A percentile compares a stretch with the other conserved stretches of the same genome.
Evolutionary conservation across 2,329 filamentous ascomycete genomes (phyloP).

Genomic region (Chaetothyriales sp.): DNA sequence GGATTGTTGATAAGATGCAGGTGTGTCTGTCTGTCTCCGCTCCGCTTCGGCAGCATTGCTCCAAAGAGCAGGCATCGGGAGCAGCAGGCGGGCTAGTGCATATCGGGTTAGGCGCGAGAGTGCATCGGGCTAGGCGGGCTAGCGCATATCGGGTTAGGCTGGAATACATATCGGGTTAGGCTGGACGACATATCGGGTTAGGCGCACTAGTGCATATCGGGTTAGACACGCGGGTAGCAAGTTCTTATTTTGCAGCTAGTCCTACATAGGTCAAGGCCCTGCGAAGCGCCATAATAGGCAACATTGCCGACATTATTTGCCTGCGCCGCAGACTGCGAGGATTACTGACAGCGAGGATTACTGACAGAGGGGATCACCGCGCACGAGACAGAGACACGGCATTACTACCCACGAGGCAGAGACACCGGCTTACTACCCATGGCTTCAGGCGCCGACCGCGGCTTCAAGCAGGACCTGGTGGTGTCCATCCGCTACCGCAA

Average conservation of each 20-base stretch:
- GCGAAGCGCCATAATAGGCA: not conserved
- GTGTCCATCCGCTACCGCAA: slow-evolving; percentile 92
- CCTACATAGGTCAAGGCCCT: not conserved
- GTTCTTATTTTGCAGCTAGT: not conserved
- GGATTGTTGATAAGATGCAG: not conserved
- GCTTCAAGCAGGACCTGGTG: slow-evolving; percentile 87
- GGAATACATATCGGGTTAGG: no score
- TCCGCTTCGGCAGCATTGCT: not conserved
- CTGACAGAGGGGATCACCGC: no score
- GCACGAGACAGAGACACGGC: no score
- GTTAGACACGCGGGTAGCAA: not conserved
- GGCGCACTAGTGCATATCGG: not conserved
- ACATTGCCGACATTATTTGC: not conserved
- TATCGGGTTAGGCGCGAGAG: not conserved
- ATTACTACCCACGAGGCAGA: no score
- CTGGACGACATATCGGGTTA: no score
- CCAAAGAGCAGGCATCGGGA: not conserved
- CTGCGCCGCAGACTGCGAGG: no score
- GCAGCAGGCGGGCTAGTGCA: not conserved
- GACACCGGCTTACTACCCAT: not conserved
- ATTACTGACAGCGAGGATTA: not conserved
- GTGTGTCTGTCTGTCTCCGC: not conserved
- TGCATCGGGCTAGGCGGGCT: no score
- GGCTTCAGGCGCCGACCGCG: slow-evolving; percentile 6
- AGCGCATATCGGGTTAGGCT: no score